Percentiles rank a stretch among this genome's conserved stretches.
phyloP scores from a whole-genome alignment of 495 filamentous ascomycete species.

The Penicillium silybi region DNA sequence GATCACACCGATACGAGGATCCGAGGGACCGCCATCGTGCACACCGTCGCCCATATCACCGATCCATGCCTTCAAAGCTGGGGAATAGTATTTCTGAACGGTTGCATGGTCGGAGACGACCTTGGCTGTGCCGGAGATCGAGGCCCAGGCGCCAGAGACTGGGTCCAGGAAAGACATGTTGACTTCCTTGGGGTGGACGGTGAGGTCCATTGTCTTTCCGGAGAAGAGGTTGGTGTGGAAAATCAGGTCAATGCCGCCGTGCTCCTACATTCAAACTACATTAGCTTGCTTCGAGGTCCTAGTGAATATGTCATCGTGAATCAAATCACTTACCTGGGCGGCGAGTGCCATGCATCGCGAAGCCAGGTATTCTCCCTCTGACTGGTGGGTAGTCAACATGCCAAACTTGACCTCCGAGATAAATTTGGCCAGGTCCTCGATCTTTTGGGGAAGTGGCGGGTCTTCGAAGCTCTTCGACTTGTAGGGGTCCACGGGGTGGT shows the following conservation, averaged over 20 bases:
- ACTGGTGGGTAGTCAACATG: conserved; percentile 67
- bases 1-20: conserved; percentile 68
- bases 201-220: conserved; percentile 83
- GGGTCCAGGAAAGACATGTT: conserved; percentile 84
- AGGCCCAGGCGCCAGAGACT: conserved; percentile 70
- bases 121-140: conserved; percentile 66
- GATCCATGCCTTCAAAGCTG: conserved; percentile 77
- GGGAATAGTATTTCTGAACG: conserved; percentile 75
- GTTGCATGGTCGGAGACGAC: conserved; percentile 64
- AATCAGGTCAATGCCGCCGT: conserved; percentile 76
- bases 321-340: conserved; percentile 56
- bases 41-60: conserved; percentile 86
- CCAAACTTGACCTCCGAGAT: conserved; percentile 72
- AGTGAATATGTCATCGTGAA: neutral
- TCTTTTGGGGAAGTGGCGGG: conserved; percentile 66
- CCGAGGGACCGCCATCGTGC: conserved; percentile 76
- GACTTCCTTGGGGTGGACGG: conserved; percentile 62
- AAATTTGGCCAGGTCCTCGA: conserved; percentile 70
- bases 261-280: conserved; percentile 49
- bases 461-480: conserved; percentile 64
- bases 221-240: conserved; percentile 95
- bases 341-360: conserved; percentile 89
- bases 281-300: neutral
- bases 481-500: conserved; percentile 74
- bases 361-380: conserved; percentile 64